phyloP scores from a whole-genome alignment of 495 filamentous ascomycete species.

The Daldinia concentrica region DNA sequence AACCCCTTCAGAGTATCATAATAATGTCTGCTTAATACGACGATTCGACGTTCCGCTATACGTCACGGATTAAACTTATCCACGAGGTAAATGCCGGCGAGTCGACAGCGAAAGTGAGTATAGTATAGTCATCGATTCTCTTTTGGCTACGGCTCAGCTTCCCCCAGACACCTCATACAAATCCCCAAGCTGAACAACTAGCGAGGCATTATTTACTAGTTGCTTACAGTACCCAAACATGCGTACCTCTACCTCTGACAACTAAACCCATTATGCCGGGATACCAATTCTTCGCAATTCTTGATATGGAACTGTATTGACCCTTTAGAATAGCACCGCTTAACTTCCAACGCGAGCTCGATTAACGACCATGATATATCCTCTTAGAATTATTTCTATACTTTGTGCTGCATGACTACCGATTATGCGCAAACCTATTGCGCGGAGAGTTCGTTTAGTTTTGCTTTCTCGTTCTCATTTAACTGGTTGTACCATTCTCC shows the following conservation, averaged over 20 bases:
- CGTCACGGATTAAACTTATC: too few relatives aligned
- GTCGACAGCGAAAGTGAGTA: too few relatives aligned
- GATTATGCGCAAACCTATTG: background rate
- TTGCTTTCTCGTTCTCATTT: conserved; percentile 76
- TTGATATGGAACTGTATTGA: background rate
- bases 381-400: background rate
- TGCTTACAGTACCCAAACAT: background rate
- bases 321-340: background rate
- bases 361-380: background rate
- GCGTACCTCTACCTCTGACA: background rate
- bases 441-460: conserved; percentile 61
- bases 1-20: too few relatives aligned
- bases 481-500: conserved; percentile 74
- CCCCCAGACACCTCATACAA: background rate
- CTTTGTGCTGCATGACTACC: background rate
- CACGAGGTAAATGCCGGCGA: too few relatives aligned
- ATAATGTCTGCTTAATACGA: too few relatives aligned
- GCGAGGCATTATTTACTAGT: conserved; percentile 1
- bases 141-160: background rate
- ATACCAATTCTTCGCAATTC: background rate
- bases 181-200: background rate
- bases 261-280: background rate
- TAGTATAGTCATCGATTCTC: too few relatives aligned
- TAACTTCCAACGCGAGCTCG: background rate
- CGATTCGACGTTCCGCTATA: too few relatives aligned